Evolutionary conservation across 139 green algal species (phyloP), one percentile per base, ranked within the genome.

Genomic region (Pedinophyceae sp.): DNA sequence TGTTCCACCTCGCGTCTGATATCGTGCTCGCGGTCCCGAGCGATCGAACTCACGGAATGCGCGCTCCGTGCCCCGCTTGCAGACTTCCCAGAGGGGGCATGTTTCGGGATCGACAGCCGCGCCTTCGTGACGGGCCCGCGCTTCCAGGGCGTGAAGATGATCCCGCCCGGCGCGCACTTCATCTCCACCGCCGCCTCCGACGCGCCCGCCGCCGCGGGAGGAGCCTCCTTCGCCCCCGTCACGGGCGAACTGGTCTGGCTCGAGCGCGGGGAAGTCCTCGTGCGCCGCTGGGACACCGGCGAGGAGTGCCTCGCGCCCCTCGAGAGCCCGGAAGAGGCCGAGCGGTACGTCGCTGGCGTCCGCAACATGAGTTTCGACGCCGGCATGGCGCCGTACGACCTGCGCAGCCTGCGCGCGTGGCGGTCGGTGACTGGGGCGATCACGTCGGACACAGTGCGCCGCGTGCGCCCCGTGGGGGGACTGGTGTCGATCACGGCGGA

Each of bases 141-240:
- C 10, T 94, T 94, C 63, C 74, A 68, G 22, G 86, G 86, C 27
- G 55, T 95, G 4, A 95, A 95, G 61, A 94, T 95, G 84, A 16
- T 95, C 6, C 84, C 86, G 0, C 84, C 84, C 2, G 86, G 86
- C 1, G 23, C 66, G 0, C 86, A 94, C 55, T 76, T 93, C n/a
- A 43, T 93, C 0, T 79, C 70, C 18, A 86, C 80, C 68, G 70
- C n/a, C n/a, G 66, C 29, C n/a, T n/a, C n/a, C n/a, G n/a, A n/a
- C n/a, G n/a, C n/a, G n/a, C n/a, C n/a, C n/a, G n/a, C n/a, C n/a
- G 70, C 77, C 13, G 48, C 55, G 3, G 52, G 2, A 58, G 52
- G 18, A 57, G 52, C 1, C 18, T 52, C 17, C 23, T 67, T 77
- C 38, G 68, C 66, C 0, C 75, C 73, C 3, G 60, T 60, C 24